phyloP scores from a whole-genome alignment of 768 basidiomycete genomes.

The Leucosporidium yakuticum region DNA sequence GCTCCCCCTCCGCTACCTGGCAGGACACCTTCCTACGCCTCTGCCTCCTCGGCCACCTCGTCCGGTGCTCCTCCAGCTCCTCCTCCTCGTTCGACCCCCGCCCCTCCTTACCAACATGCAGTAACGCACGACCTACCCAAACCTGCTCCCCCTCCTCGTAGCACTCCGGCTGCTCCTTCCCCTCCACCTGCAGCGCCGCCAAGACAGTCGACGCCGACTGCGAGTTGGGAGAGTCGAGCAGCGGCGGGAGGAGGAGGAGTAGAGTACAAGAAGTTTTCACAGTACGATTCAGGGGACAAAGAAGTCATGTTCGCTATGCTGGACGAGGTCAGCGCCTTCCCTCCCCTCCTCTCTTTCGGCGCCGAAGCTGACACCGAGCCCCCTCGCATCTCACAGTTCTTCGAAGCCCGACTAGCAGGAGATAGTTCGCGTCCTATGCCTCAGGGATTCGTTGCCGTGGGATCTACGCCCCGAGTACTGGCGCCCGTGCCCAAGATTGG shows the following conservation, averaged over 20 bases:
- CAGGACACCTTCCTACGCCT: no score
- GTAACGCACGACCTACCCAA: not conserved
- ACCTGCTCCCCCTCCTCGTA: no score
- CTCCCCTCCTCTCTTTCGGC: not conserved
- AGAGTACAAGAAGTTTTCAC: constrained; percentile 9
- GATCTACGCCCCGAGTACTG: no score
- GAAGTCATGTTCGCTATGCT: constrained; percentile 14
- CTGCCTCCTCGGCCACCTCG: no score
- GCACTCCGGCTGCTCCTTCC: no score
- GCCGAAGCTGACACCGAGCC: not conserved
- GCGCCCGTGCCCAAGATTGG: no score
- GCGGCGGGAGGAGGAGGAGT: not conserved
- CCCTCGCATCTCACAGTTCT: constrained; percentile 1
- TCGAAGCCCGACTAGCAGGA: not conserved
- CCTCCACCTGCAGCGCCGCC: no score
- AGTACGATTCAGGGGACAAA: constrained; percentile 23
- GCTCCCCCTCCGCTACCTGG: no score
- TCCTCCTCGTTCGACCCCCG: not conserved
- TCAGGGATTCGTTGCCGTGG: no score
- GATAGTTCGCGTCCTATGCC: no score
- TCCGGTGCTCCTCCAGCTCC: no score
- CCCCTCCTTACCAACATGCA: not conserved
- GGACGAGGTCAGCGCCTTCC: constrained; percentile 9
- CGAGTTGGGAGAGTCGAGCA: not conserved
- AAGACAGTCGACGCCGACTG: no score